Evolutionary conservation across 352 stramenopile genomes (phyloP).

Genomic region (Pythium plurisporium): DNA sequence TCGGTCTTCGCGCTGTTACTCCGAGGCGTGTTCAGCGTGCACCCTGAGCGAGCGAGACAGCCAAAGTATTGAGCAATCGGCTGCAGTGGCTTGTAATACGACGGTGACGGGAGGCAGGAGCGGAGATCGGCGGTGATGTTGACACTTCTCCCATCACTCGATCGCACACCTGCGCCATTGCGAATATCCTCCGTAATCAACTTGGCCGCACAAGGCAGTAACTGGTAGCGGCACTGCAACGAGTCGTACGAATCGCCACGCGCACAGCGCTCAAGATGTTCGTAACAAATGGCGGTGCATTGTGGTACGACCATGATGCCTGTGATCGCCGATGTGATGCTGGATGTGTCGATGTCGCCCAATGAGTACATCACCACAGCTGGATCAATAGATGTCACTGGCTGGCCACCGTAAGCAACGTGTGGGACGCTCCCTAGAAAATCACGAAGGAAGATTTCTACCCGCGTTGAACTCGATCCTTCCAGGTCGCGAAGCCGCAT

Average conservation of each 20-base stretch:
- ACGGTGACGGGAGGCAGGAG: background rate
- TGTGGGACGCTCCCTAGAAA: background rate
- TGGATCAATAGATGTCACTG: background rate
- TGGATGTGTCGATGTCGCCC: background rate
- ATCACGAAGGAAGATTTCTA: too few species aligned
- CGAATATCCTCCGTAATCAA: background rate
- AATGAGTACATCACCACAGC: slow-evolving; percentile 1
- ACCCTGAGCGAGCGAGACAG: background rate
- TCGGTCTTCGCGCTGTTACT: background rate
- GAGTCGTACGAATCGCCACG: slow-evolving; percentile 11
- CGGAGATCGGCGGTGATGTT: background rate
- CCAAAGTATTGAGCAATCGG: slow-evolving; percentile 5
- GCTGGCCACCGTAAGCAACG: background rate
- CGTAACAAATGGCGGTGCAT: background rate
- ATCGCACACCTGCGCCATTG: background rate
- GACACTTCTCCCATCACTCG: background rate
- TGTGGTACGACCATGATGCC: background rate
- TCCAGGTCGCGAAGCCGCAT: too few species aligned
- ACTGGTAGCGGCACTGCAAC: slow-evolving; percentile 6
- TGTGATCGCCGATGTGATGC: background rate
- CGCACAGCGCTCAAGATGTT: background rate
- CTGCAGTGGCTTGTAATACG: background rate
- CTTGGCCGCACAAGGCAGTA: background rate
- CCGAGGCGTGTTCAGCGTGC: background rate
- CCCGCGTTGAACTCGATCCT: too few species aligned